Conservation (phyloP, 257 asterid genomes). For the Leonotis leonurus region DNA sequence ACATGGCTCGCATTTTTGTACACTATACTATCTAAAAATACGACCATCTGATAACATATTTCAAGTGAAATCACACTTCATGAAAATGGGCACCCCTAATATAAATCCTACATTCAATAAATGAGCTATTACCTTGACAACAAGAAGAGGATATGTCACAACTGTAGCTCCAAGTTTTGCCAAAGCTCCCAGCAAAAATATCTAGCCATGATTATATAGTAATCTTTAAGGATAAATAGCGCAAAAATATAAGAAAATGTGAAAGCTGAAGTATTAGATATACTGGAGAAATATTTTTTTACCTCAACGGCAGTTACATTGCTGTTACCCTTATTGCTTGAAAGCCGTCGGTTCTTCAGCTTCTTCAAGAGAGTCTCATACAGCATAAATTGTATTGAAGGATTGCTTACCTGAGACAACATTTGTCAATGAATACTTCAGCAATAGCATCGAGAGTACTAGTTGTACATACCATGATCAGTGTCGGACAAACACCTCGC, state of each 20-base stretch:
- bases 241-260: not conserved
- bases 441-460: constrained; percentile 11
- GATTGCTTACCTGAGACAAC: constrained; percentile 82
- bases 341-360: constrained; percentile 52
- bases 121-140: constrained; percentile 62
- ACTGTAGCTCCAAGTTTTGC: constrained; percentile 99
- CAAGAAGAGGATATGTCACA: constrained; percentile 85
- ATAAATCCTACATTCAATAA: not conserved
- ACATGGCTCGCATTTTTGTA: not conserved
- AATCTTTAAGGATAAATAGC: constrained; percentile 7
- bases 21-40: not conserved
- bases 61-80: not conserved
- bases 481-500: constrained; percentile 93
- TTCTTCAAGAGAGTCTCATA: constrained; percentile 89
- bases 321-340: constrained; percentile 34
- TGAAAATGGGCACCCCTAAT: not conserved
- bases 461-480: constrained; percentile 79
- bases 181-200: constrained; percentile 92
- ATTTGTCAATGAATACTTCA: constrained; percentile 28
- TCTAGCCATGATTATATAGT: constrained; percentile 29
- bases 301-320: constrained; percentile 87
- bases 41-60: not conserved
- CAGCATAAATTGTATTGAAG: constrained; percentile 92
- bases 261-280: not conserved
- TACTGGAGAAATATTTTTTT: constrained; percentile 7